Conservation (phyloP, 1,139 yeast species). For the Diutina ranongensis region DNA sequence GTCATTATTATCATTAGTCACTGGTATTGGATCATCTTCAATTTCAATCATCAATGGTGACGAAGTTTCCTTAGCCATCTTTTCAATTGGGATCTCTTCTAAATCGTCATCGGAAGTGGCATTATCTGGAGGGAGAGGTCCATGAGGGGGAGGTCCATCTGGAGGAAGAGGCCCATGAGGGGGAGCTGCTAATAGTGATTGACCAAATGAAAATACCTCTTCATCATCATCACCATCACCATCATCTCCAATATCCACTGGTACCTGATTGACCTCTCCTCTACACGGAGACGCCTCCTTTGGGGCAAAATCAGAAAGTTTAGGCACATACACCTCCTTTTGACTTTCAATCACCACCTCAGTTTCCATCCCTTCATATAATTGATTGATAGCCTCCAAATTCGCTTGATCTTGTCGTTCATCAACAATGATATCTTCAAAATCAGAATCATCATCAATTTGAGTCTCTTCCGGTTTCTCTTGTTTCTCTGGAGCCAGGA, state of each 20-base stretch:
- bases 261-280: neutral
- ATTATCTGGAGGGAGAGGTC: too few species aligned
- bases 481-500: neutral
- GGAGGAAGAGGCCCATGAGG: too few species aligned
- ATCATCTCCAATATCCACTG: neutral
- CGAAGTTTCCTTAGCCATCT: too few species aligned
- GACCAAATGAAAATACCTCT: conserved; percentile 7
- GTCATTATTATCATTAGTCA: neutral
- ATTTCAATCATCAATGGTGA: too few species aligned
- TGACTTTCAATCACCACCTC: neutral
- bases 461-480: neutral
- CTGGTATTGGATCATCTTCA: too few species aligned
- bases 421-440: neutral
- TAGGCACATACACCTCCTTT: neutral
- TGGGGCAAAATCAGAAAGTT: neutral
- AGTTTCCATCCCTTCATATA: neutral
- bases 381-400: conserved; percentile 13
- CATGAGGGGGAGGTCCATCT: neutral
- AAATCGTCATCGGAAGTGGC: conserved; percentile 7
- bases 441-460: neutral
- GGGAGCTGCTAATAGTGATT: conserved; percentile 9
- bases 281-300: too few species aligned
- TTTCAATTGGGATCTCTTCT: conserved; percentile 8
- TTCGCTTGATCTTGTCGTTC: conserved; percentile 10
- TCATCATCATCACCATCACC: neutral